A percentile compares a stretch with the other conserved stretches of the same genome.
These are phyloP conservation scores for Bruguiera sexangula DNA, from an alignment of 345 rosid genomes.

Conservation along the genomic window DNA sequence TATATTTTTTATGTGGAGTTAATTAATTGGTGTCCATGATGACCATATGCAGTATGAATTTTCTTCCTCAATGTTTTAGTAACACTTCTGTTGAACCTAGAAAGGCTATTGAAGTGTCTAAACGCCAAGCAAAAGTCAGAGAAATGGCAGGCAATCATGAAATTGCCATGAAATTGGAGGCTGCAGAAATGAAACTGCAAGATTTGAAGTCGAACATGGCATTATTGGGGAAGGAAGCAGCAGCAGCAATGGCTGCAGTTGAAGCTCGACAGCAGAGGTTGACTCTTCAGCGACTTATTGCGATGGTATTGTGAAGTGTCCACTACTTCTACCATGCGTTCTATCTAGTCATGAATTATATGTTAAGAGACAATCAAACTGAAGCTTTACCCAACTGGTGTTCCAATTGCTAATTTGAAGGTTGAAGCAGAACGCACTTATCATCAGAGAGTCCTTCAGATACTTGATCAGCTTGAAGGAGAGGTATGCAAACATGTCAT, in stretches of 20 bases:
- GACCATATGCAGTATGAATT: neutral
- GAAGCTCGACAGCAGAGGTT: conserved; percentile 89
- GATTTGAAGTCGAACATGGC: conserved; percentile 76
- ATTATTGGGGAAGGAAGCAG: conserved; percentile 78
- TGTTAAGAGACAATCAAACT: neutral
- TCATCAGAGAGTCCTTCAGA: conserved; percentile 77
- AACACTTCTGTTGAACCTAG: conserved; percentile 31
- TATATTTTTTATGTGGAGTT: neutral
- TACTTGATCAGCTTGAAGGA: conserved; percentile 72
- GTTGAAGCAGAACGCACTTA: conserved; percentile 78
- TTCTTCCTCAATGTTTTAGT: conserved; percentile 4
- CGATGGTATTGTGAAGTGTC: conserved; percentile 57
- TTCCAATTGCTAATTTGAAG: conserved; percentile 34
- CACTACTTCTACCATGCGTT: conserved; percentile 10
- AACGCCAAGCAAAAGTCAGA: conserved; percentile 68
- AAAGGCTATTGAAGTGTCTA: conserved; percentile 86
- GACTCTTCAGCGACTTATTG: conserved; percentile 81
- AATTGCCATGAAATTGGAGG: conserved; percentile 62
- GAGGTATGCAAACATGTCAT: conserved; percentile 44
- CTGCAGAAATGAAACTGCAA: conserved; percentile 66
- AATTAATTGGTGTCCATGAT: no score
- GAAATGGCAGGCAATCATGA: conserved; percentile 70
- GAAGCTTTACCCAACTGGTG: conserved; percentile 13
- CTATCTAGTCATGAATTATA: conserved; percentile 1
- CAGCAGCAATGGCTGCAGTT: conserved; percentile 77